phyloP scores from a whole-genome alignment of 176 grass and related monocot genomes.

The Microstegium vimineum region DNA sequence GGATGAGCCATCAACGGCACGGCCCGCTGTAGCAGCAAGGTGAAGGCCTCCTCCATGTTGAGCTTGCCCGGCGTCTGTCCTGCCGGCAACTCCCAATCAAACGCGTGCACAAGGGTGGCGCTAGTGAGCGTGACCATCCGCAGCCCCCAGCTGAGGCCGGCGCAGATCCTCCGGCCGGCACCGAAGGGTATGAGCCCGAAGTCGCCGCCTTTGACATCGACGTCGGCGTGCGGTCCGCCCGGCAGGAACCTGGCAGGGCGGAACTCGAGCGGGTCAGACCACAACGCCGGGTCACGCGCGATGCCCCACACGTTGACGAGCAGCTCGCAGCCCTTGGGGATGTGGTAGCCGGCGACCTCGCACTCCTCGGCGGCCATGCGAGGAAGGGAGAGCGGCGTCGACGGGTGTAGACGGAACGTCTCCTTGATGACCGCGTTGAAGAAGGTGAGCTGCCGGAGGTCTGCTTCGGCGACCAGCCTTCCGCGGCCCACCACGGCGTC shows the following conservation, averaged over 20 bases:
- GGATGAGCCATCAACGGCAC: conserved; percentile 32
- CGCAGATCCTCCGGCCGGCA: conserved; percentile 44
- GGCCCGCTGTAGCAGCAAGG: conserved; percentile 37
- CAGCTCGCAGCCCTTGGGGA: conserved; percentile 40
- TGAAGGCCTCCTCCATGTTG: conserved; percentile 59
- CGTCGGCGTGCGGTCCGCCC: neutral
- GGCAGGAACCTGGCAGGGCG: conserved; percentile 40
- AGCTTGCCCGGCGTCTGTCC: conserved; percentile 28
- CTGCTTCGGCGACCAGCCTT: conserved; percentile 36
- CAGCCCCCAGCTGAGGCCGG: conserved; percentile 45
- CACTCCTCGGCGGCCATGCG: conserved; percentile 45
- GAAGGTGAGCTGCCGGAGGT: conserved; percentile 44
- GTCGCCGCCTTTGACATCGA: conserved; percentile 44
- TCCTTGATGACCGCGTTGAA: conserved; percentile 52
- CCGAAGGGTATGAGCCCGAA: conserved; percentile 63
- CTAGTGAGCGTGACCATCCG: conserved; percentile 59
- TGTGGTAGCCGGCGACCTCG: conserved; percentile 36
- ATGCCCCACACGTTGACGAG: conserved; percentile 75
- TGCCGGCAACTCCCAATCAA: conserved; percentile 31
- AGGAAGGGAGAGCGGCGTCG: conserved; percentile 60
- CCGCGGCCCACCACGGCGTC: conserved; percentile 28
- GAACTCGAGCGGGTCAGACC: conserved; percentile 44
- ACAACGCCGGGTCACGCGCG: conserved; percentile 30
- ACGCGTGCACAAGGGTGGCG: conserved; percentile 42
- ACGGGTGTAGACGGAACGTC: conserved; percentile 57